phyloP scores from a whole-genome alignment of 2,329 filamentous ascomycete genomes.

The Zymoseptoria pseudotritici region DNA sequence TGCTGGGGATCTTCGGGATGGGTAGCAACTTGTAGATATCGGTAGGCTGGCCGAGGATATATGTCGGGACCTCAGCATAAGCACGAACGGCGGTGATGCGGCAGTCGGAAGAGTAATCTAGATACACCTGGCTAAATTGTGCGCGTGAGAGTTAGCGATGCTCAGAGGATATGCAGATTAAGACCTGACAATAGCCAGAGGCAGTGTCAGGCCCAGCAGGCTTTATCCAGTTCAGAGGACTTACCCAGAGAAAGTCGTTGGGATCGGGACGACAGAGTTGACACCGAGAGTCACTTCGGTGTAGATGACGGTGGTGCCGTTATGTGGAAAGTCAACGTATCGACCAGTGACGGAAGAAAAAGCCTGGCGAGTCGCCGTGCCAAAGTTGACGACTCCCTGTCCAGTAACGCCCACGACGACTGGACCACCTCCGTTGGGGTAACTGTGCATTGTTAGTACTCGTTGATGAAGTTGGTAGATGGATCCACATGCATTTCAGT shows the following conservation, averaged over 20 bases:
- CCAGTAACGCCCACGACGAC: constrained; percentile 4
- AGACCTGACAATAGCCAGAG: constrained; percentile 9
- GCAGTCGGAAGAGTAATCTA: constrained; percentile 8
- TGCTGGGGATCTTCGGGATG: constrained; percentile 4
- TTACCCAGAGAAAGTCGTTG: background rate
- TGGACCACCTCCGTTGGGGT: constrained; percentile 2
- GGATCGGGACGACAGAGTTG: background rate
- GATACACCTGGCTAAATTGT: constrained; percentile 10
- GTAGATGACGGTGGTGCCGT: constrained; percentile 13
- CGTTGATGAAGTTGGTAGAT: background rate
- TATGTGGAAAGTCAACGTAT: constrained; percentile 6
- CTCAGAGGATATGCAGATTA: background rate
- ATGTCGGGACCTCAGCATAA: constrained; percentile 8
- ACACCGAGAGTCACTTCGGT: constrained; percentile 11
- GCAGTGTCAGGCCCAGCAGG: background rate
- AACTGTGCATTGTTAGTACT: background rate
- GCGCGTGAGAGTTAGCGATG: background rate
- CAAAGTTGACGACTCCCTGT: constrained; percentile 2
- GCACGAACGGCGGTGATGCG: constrained; percentile 9
- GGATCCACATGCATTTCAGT: constrained; percentile 2
- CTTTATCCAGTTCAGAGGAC: background rate
- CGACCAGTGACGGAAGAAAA: constrained; percentile 12
- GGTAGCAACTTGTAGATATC: constrained; percentile 4
- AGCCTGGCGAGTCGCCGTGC: constrained; percentile 4
- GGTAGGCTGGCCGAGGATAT: constrained; percentile 6